These are phyloP conservation scores for Kwoniella sp. DNA, from an alignment of 768 basidiomycete species.

Conservation along the genomic window DNA sequence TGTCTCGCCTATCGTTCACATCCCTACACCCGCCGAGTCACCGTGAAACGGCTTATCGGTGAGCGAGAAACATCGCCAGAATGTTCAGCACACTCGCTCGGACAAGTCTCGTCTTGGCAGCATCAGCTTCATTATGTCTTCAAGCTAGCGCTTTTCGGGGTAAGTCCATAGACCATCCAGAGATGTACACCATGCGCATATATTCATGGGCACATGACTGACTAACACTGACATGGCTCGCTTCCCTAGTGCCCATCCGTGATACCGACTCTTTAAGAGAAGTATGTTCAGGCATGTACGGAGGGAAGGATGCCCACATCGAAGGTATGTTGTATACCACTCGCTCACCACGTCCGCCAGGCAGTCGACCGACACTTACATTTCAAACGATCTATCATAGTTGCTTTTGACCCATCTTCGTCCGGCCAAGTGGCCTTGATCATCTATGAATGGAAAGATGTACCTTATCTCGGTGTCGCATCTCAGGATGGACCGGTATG, in stretches of 20 bases:
- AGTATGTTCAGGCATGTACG: conserved; percentile 96
- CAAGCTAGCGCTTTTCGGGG: conserved; percentile 20
- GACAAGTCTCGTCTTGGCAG: background rate
- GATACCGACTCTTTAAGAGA: conserved; percentile 83
- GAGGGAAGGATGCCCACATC: conserved; percentile 72
- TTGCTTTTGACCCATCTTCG: conserved; percentile 75
- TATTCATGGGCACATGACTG: background rate
- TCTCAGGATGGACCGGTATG: conserved; percentile 48
- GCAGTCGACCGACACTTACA: no score
- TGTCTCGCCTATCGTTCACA: no score
- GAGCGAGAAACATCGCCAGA: background rate
- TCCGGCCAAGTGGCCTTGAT: conserved; percentile 89
- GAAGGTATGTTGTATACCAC: conserved; percentile 46
- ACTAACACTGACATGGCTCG: conserved; percentile 5
- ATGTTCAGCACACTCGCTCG: background rate
- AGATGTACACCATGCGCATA: no score
- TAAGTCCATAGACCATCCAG: conserved; percentile 6
- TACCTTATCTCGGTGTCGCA: conserved; percentile 70
- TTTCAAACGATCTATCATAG: conserved; percentile 38
- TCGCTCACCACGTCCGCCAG: no score
- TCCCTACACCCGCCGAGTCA: no score
- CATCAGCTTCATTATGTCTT: background rate
- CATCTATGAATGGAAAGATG: conserved; percentile 93
- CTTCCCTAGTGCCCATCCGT: conserved; percentile 58
- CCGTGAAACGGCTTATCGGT: no score